Base-by-base conservation (phyloP, 2,329 filamentous ascomycete genomes). In the Sphaerulina vaccinii region DNA sequence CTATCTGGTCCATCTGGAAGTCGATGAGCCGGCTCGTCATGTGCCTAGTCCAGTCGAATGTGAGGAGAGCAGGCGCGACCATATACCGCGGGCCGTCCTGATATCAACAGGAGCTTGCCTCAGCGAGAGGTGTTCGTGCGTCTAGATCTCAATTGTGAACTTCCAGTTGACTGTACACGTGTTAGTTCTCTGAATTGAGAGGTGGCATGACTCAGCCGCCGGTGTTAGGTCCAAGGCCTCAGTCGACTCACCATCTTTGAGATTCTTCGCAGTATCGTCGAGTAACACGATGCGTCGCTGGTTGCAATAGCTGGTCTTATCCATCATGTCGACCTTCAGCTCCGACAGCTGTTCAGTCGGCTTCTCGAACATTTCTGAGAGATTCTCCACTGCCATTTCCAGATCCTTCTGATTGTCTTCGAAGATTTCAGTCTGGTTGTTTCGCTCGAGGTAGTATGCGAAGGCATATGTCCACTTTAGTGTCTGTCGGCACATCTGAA, bases 291-390 rank as follows among this genome's bases (percentile, higher is more conserved):
- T 80, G 38, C 93, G 82, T 48, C 93, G 82, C 71, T 93, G 92
- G 71, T 88, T 96, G 75, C 95, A 99, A 70, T 99, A 99, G 0
- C 90, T 83, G 3, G 92, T 99, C 79, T 96, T 97, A 71, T 99
- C 92, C 84, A 99, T 88, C 67, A 99, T 99, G 60, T 96, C 92
- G 5, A 96, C 90, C 75, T 96, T 97, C 54, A 96, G 78, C 39
- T 86, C 83, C 3, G 89, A 82, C 15, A 99, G 77, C 64, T 96
- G 90, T 35, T 84, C 75, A n/a, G 92, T 89, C 0, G 91, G 90
- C 75, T 95, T 96, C 79, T 99, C 93, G 61, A 99, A 99, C 90
- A 99, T 96, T 71, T 96, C 91, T n/a, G 90, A 96, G 59, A 99
- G 75, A 51, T 88, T 91, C 74, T 99, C 93, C 1, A 97, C 93